Evolutionary conservation across 371 early-diverging fungal genomes (phyloP), one percentile per base, ranked within the genome.

Genomic region (Phascolomyces articulosus): DNA sequence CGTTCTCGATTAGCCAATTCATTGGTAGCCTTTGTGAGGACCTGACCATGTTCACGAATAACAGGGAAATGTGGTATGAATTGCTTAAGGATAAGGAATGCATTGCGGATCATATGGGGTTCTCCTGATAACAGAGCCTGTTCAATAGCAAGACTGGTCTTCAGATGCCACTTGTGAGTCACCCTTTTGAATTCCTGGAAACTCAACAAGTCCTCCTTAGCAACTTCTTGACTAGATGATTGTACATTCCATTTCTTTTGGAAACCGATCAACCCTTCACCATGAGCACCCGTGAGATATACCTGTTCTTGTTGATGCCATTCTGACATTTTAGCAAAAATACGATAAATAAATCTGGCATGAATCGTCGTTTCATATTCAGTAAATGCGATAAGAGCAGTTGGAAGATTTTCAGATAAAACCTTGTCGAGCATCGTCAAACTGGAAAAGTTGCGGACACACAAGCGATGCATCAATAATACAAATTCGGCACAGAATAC

Each of bases 401-500:
- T 71, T 15, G 83, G 71, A 13, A 79, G 63, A n/a, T 68, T 75
- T 9, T 79, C 79, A 31, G 75, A 87, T 6, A 79, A 57, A 20
- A 92, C 73, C 75, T 79, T 82, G 74, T 95, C 95, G 63, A 91
- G 93, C 4, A 95, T 76, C 2, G 91, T 87, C 26, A 95, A 65
- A 11, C 90, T 91, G 1, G 93, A 91, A 51, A 96, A 90, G 63
- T 92, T 91, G 57, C 80, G 78, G 0, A 90, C 90, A 11, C 91
- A 91, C 34, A 95, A 69, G 16, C 74, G 77, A 65, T 96, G 96
- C 86, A 95, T 84, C 60, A 90, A 61, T 69, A 87, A 78, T 23
- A 93, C 74, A 65, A 96, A 93, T 74, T 92, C 91, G 40, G 91
- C 93, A 59, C 92, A 92, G 68, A 85, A 97, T 4, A 88, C 77